phyloP scores from a whole-genome alignment of 2,329 filamentous ascomycete genomes.

The Exophiala spinifera region DNA sequence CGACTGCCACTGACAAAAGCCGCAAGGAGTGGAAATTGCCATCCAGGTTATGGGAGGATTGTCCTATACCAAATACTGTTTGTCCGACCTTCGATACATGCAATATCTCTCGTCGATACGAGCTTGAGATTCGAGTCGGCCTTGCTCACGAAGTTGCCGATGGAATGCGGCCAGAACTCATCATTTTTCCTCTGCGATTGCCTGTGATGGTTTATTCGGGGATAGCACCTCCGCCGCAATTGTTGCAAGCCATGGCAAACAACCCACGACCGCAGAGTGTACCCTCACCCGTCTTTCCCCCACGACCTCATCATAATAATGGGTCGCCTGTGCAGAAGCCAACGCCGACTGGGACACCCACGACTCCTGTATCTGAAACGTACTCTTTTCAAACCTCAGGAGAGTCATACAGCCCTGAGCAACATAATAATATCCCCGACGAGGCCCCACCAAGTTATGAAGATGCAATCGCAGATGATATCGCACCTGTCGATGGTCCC shows the following conservation, averaged over 20 bases:
- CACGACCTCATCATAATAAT: constrained; percentile 7
- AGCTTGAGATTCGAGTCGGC: constrained; percentile 77
- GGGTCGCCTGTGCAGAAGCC: constrained; percentile 1
- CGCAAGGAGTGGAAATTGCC: constrained; percentile 68
- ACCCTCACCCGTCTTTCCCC: constrained; percentile 14
- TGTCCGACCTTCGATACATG: constrained; percentile 85
- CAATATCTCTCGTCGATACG: constrained; percentile 78
- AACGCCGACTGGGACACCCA: constrained; percentile 9
- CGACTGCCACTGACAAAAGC: constrained; percentile 54
- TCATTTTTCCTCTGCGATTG: constrained; percentile 75
- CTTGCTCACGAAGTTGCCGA: constrained; percentile 67
- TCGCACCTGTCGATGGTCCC: constrained; percentile 70
- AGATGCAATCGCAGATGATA: constrained; percentile 78
- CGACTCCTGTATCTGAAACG: constrained; percentile 12
- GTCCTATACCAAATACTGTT: constrained; percentile 76
- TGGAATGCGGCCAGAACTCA: constrained; percentile 61
- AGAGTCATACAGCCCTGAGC: constrained; percentile 6
- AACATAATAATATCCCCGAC: constrained; percentile 40
- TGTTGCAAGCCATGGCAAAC: constrained; percentile 54
- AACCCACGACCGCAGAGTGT: constrained; percentile 32
- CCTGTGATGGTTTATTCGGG: constrained; percentile 82
- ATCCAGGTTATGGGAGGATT: constrained; percentile 64
- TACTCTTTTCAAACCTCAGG: constrained; percentile 14
- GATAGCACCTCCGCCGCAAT: constrained; percentile 72
- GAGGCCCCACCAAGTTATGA: constrained; percentile 95